A percentile compares a stretch with the other conserved stretches of the same genome.
These are phyloP conservation scores for Fagus sylvatica DNA, from an alignment of 306 rosid genomes.

Conservation along the genomic window DNA sequence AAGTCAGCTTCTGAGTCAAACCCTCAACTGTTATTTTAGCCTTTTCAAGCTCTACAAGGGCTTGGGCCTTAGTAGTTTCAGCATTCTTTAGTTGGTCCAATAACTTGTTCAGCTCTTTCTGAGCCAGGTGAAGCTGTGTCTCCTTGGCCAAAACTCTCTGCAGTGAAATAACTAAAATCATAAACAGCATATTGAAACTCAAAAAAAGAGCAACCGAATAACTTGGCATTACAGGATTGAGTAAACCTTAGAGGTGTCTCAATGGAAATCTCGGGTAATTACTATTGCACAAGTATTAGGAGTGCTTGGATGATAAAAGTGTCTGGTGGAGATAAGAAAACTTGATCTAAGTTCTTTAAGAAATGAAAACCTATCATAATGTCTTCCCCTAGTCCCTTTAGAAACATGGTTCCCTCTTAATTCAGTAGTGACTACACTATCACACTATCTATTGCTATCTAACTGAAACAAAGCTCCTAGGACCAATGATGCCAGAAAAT, in stretches of 20 bases:
- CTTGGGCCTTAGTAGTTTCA: conserved; percentile 79
- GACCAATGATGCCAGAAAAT: not conserved
- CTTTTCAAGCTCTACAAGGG: conserved; percentile 79
- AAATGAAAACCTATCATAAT: not conserved
- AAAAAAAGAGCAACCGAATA: not conserved
- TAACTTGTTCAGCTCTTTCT: conserved; percentile 80
- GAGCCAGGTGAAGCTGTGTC: conserved; percentile 78
- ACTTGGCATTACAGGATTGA: not conserved
- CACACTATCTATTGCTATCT: not conserved
- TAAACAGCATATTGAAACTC: conserved; percentile 4
- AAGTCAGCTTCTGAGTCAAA: conserved; percentile 58
- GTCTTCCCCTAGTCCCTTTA: not conserved
- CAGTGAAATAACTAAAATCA: conserved; percentile 31
- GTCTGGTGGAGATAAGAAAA: not conserved
- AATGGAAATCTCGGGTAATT: not conserved
- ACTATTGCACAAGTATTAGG: not conserved
- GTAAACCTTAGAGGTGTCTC: not conserved
- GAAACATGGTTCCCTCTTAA: not conserved
- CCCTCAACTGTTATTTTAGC: conserved; percentile 62
- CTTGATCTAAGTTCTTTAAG: not conserved
- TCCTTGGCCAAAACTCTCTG: conserved; percentile 88
- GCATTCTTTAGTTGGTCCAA: conserved; percentile 81
- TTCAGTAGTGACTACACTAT: not conserved
- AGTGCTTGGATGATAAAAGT: not conserved
- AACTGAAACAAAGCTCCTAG: not conserved